A percentile compares a stretch with the other conserved stretches of the same genome.
These are phyloP conservation scores for Bimuria novae-zelandiae DNA, from an alignment of 2,329 filamentous ascomycete genomes.

Conservation along the genomic window DNA sequence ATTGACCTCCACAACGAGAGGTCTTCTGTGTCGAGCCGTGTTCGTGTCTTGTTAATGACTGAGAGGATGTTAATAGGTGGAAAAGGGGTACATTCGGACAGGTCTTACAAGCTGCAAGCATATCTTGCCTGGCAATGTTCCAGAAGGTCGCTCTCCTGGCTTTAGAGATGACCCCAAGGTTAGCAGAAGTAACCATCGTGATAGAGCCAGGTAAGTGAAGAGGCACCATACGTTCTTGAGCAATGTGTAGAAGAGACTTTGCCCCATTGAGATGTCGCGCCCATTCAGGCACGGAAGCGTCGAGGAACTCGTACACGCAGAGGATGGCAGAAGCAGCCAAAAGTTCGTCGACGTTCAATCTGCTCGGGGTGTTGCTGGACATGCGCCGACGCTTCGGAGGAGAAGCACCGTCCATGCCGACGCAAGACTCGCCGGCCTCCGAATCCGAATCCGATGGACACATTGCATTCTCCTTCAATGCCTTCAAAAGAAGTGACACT, in stretches of 20 bases:
- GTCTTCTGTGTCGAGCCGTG: slow-evolving; percentile 65
- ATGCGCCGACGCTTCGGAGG: slow-evolving; percentile 49
- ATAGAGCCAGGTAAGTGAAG: slow-evolving; percentile 50
- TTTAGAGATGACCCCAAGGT: slow-evolving; percentile 52
- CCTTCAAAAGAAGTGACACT: slow-evolving; percentile 53
- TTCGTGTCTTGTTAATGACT: slow-evolving; percentile 65
- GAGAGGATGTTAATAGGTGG: slow-evolving; percentile 3
- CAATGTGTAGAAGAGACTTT: slow-evolving; percentile 64
- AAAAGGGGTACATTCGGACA: neutral
- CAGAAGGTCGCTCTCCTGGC: slow-evolving; percentile 66
- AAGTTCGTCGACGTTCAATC: slow-evolving; percentile 61
- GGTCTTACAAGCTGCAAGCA: slow-evolving; percentile 63
- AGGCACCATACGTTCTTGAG: slow-evolving; percentile 55
- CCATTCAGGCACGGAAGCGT: slow-evolving; percentile 67
- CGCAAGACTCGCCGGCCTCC: slow-evolving; percentile 20
- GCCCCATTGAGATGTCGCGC: slow-evolving; percentile 67
- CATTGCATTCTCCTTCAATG: slow-evolving; percentile 40
- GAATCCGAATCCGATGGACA: slow-evolving; percentile 33
- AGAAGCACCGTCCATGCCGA: slow-evolving; percentile 18
- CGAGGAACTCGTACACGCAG: slow-evolving; percentile 70
- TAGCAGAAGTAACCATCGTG: slow-evolving; percentile 30
- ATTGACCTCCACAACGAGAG: slow-evolving; percentile 67
- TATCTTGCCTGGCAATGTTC: slow-evolving; percentile 70
- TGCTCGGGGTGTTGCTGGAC: slow-evolving; percentile 45
- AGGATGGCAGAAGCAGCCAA: slow-evolving; percentile 69